Base-by-base conservation (phyloP, 164 flowering plant genomes). In the Santalum album region DNA sequence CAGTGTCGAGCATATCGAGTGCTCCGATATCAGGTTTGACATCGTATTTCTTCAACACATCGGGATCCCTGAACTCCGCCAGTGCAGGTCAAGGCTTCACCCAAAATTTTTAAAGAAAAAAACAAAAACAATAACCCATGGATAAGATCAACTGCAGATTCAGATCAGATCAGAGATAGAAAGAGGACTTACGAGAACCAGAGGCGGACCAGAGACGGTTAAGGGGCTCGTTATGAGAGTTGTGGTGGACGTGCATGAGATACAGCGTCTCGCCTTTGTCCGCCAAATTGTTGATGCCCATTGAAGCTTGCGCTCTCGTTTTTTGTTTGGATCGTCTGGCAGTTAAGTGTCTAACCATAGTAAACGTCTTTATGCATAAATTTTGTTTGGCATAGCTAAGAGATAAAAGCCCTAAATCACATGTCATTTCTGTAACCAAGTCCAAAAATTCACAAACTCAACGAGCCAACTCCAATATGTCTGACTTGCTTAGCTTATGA, bases 41-140 rank as follows among this genome's bases (percentile, higher is more conserved):
- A 15, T 61, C 80, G 53, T 88, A 88, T 38, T 75, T 63, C 25
- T 70, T 52, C 75, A 75, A 57, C 58, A 83, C 75, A 27, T 76
- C 80, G 4, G 67, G 50, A 25, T 78, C 77, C n/a, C 91, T 74
- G 15, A 83, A 76, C 76, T 88, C 95, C 51, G 25, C n/a, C 64
- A 79, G 55, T 3, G 96, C n/a, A 91, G 56, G 86, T 86, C 67
- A 86, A 53, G 73, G 96, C 96, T 89, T 51, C 60, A 59, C 39
- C 34, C 12, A 23, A 32, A 7, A n/a, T 16, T 43, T 16, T 16
- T 4, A n/a, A n/a, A n/a, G n/a, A n/a, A n/a, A n/a, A n/a, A n/a
- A n/a, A n/a, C 5, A 17, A 43, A 17, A 43, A 43, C 15, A 43
- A 43, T 4, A 43, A 43, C n/a, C n/a, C n/a, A n/a, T n/a, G n/a